Base-by-base conservation (phyloP, 495 filamentous ascomycete species). In the Aspergillus nanangensis region DNA sequence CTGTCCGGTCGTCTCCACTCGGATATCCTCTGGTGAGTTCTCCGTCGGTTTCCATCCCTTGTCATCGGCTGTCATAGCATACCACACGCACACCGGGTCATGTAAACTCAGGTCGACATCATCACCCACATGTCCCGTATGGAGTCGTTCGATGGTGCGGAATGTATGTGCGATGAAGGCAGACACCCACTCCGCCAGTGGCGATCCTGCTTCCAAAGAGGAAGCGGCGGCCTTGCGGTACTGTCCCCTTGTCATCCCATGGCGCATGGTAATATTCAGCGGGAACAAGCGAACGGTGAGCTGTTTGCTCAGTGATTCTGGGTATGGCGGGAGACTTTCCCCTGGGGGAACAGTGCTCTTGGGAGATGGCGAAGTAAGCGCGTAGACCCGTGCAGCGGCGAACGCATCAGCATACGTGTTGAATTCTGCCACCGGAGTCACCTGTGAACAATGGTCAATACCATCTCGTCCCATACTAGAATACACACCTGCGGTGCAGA, bases 31-130 rank as follows among this genome's bases (percentile, higher is more conserved):
- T 1, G 62, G 66, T 22, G 64, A 67, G 2, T 46, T 58, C 21
- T 58, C 35, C 2, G 60, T 52, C 60, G 81, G 76, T 21, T 53
- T 59, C 71, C 72, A 75, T 1, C 60, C 52, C 8, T 61, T 45
- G 44, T 69, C 66, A 8, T 71, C 64, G 1, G 59, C 61, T 1
- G 82, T 83, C 33, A 94, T 63, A 56, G 87, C 82, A 58, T 94
- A 94, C 87, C 89, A 96, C 5, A 97, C 73, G 47, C 81, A 86
- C 18, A 96, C 65, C 8, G 92, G 91, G 58, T 99, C 93, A 56
- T 99, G 93, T 52, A 98, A 65, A 45, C 80, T 80, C 17, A 96
- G 66, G 21, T 75, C 75, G 1, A 78, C 77, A 25, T 57, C 71
- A 21, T 77, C 81, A 2, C 72, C 71, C 18, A 68, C 73, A 7